Percentiles rank a stretch among this genome's conserved stretches.
Conservation (phyloP, 2,329 filamentous ascomycete genomes). For the Pestalotiopsis sp. region DNA sequence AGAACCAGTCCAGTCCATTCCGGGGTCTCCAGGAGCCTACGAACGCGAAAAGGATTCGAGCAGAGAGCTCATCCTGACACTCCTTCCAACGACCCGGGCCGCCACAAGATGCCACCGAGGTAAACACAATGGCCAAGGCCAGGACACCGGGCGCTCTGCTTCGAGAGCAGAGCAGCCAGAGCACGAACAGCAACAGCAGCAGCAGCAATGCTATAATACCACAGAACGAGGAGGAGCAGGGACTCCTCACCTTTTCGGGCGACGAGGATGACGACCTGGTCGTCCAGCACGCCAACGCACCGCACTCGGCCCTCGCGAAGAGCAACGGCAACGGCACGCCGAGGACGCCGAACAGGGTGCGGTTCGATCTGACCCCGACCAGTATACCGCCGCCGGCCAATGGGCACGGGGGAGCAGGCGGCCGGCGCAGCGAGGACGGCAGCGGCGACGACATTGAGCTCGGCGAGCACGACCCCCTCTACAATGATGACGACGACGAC, state of each 20-base stretch:
- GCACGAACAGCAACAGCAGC: constrained; percentile 18
- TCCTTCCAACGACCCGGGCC: background rate
- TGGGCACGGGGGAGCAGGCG: constrained; percentile 17
- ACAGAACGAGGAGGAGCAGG: constrained; percentile 40
- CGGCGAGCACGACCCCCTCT: constrained; percentile 17
- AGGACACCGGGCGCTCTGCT: constrained; percentile 31
- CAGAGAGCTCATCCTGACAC: background rate
- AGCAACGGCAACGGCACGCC: constrained; percentile 12
- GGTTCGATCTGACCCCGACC: constrained; percentile 54
- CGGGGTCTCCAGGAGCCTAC: background rate
- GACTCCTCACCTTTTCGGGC: constrained; percentile 34
- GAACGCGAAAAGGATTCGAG: background rate
- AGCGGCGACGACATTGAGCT: constrained; percentile 28
- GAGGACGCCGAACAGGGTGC: constrained; percentile 67
- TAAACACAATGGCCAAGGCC: constrained; percentile 46
- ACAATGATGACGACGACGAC: constrained; percentile 22
- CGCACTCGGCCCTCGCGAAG: background rate
- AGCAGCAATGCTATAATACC: constrained; percentile 19
- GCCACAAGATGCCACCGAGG: constrained; percentile 40
- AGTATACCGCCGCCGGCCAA: constrained; percentile 33
- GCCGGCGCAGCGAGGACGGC: constrained; percentile 7
- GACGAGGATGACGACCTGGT: constrained; percentile 13
- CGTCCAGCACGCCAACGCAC: background rate
- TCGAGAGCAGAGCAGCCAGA: constrained; percentile 37
- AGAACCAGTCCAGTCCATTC: background rate